phyloP scores from a whole-genome alignment of 2,329 filamentous ascomycete genomes.

The Fusarium secorum region DNA sequence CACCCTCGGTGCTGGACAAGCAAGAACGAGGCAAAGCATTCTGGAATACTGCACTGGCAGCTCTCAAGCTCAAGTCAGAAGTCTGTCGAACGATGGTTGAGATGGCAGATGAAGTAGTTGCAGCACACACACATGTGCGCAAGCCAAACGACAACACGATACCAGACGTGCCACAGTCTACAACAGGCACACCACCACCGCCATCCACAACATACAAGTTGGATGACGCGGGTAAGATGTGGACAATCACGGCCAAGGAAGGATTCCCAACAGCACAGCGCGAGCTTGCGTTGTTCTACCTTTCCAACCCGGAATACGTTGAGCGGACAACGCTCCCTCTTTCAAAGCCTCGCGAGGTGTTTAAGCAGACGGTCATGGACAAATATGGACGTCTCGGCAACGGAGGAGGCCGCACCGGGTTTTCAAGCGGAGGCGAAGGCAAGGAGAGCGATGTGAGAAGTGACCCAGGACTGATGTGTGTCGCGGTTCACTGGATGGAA shows the following conservation, averaged over 20 bases:
- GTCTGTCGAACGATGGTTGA: constrained; percentile 81
- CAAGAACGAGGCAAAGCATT: constrained; percentile 79
- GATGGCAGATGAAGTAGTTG: constrained; percentile 63
- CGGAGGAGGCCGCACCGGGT: constrained; percentile 34
- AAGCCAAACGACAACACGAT: constrained; percentile 49
- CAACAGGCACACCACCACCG: constrained; percentile 54
- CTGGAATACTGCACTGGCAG: constrained; percentile 87
- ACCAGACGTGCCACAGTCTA: constrained; percentile 45
- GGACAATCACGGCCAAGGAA: constrained; percentile 92
- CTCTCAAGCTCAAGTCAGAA: constrained; percentile 86
- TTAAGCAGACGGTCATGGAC: constrained; percentile 87
- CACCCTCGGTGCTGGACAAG: constrained; percentile 66
- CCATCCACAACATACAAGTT: constrained; percentile 72
- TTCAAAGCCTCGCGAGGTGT: constrained; percentile 84
- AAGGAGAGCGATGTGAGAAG: constrained; percentile 66
- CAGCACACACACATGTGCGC: constrained; percentile 71
- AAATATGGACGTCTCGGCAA: constrained; percentile 59
- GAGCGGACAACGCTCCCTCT: constrained; percentile 82
- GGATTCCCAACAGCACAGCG: constrained; percentile 84
- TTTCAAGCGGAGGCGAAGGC: constrained; percentile 31
- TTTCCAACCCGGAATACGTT: constrained; percentile 88
- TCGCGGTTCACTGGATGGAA: constrained; percentile 98
- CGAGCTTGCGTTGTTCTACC: constrained; percentile 91
- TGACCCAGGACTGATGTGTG: constrained; percentile 89
- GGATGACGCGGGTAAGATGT: constrained; percentile 85